Evolutionary conservation across 1,284 basidiomycete species (phyloP).

Genomic region (Inonotus hispidus): DNA sequence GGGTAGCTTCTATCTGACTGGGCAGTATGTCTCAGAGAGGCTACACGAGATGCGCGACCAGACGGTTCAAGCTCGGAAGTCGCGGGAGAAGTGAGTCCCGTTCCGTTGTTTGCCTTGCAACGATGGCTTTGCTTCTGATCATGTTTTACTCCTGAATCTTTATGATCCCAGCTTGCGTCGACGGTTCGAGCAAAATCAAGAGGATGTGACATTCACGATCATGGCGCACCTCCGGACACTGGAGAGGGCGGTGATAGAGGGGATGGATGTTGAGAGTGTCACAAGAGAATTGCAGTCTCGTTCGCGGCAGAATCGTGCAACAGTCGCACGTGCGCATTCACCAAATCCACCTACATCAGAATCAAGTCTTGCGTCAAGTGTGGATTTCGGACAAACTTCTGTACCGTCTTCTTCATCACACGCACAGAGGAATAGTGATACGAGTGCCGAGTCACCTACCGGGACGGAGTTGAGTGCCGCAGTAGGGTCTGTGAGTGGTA

Average conservation of each 20-base stretch:
- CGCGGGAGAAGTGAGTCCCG: conserved; percentile 67
- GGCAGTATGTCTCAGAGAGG: conserved; percentile 58
- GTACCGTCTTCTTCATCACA: conserved; percentile 25
- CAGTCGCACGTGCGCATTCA: conserved; percentile 7
- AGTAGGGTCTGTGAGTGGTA: conserved; percentile 1
- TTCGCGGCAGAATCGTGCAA: conserved; percentile 29
- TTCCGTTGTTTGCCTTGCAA: background rate
- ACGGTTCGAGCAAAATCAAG: conserved; percentile 78
- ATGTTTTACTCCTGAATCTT: background rate
- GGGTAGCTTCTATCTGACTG: conserved; percentile 66
- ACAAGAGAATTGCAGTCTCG: conserved; percentile 63
- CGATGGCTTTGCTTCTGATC: background rate
- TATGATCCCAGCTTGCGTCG: conserved; percentile 52
- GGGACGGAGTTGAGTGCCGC: conserved; percentile 5
- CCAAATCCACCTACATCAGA: conserved; percentile 24
- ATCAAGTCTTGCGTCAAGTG: conserved; percentile 41
- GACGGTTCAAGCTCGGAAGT: conserved; percentile 58
- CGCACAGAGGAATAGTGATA: background rate
- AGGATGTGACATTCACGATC: conserved; percentile 78
- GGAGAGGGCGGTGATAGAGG: conserved; percentile 62
- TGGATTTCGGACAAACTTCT: conserved; percentile 41
- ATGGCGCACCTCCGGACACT: conserved; percentile 78
- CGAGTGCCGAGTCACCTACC: conserved; percentile 1
- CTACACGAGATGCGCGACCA: conserved; percentile 68
- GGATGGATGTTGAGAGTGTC: conserved; percentile 80